A percentile compares a stretch with the other conserved stretches of the same genome.
Conservation (phyloP, 78 protist genomes). For the Dictyostelium intermedium region DNA sequence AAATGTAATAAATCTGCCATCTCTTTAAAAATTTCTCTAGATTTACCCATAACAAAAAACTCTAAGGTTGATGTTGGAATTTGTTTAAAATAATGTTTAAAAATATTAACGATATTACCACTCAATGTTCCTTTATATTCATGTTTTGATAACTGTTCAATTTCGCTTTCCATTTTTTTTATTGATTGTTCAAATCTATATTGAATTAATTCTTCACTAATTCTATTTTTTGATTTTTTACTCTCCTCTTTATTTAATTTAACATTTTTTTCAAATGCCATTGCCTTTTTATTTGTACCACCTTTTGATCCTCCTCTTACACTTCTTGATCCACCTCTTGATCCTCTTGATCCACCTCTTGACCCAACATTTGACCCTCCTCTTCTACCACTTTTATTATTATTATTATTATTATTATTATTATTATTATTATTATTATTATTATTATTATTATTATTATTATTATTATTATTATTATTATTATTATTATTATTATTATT, state of each 20-base stretch:
- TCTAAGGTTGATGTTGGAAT: conserved; percentile 57
- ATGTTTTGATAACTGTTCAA: conserved; percentile 3
- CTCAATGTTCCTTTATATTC: not conserved
- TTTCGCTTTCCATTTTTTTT: not conserved
- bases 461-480: not conserved
- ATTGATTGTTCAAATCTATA: not conserved
- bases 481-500: not conserved
- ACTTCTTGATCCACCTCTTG: not conserved
- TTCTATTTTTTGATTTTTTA: not conserved
- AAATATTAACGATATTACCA: conserved; percentile 26
- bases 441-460: conserved; percentile 18
- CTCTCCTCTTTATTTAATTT: not conserved
- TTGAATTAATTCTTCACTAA: not conserved
- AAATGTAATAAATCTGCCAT: conserved; percentile 72
- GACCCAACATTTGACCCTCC: too few relatives aligned
- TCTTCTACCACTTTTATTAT: not conserved
- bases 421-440: conserved; percentile 2
- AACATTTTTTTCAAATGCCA: not conserved
- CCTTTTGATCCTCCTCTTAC: not conserved
- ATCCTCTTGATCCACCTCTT: not conserved
- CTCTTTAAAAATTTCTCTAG: conserved; percentile 60
- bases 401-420: not conserved
- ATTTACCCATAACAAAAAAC: conserved; percentile 64
- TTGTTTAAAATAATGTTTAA: conserved; percentile 36
- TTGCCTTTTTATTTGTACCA: not conserved